Conservation (phyloP, 129 eudicot genomes). For the Ambrosia artemisiifolia region DNA sequence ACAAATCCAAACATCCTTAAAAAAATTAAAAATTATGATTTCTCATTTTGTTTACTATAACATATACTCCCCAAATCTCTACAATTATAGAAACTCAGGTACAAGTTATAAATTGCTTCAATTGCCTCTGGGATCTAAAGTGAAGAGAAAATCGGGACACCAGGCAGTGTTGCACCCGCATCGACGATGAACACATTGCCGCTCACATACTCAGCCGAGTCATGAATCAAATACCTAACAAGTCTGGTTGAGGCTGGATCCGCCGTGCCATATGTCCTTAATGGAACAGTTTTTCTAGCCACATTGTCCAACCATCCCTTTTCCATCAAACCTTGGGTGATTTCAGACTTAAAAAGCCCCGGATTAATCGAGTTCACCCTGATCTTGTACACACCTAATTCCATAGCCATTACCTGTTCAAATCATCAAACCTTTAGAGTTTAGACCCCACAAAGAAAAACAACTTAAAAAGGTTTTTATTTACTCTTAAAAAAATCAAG, state of each 20-base stretch:
- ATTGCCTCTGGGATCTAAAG: conserved; percentile 28
- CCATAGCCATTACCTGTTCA: conserved; percentile 67
- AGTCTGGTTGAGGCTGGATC: conserved; percentile 70
- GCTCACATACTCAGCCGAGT: conserved; percentile 54
- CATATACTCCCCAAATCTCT: not conserved
- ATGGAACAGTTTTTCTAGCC: conserved; percentile 54
- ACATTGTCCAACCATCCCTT: conserved; percentile 65
- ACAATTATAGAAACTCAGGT: not conserved
- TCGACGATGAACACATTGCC: conserved; percentile 72
- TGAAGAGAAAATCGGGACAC: conserved; percentile 77
- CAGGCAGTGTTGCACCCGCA: conserved; percentile 77
- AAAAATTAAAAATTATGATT: not conserved
- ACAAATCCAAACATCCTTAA: not conserved
- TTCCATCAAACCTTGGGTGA: conserved; percentile 57
- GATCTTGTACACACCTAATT: conserved; percentile 65
- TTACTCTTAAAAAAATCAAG: not conserved
- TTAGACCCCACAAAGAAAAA: not conserved
- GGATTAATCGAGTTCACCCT: conserved; percentile 77
- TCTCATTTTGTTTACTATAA: not conserved
- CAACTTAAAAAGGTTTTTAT: not conserved
- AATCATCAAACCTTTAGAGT: not conserved
- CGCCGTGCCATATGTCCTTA: conserved; percentile 43
- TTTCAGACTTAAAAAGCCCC: conserved; percentile 79
- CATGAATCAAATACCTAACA: conserved; percentile 60
- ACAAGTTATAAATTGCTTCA: not conserved